Percentiles rank a stretch among this genome's conserved stretches.
Evolutionary conservation across 176 grass and related monocot species (phyloP).

Genomic region (Puccinellia tenuiflora): DNA sequence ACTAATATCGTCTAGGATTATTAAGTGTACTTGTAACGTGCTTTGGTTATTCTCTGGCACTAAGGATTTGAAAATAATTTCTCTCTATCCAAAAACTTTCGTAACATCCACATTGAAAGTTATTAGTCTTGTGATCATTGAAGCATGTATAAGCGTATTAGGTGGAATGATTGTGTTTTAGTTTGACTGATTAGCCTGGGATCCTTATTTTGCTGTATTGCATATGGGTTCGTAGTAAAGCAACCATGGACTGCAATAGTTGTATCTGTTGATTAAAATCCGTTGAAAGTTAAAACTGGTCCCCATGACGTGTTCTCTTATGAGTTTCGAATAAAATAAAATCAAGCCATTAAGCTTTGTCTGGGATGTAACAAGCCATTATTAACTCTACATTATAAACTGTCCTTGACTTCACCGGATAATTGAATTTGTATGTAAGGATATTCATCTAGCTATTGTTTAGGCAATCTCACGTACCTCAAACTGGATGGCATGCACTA

Average conservation of each 20-base stretch:
- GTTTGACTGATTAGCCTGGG: not conserved
- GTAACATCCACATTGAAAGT: not conserved
- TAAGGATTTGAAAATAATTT: not conserved
- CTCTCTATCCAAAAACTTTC: not conserved
- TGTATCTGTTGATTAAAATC: not conserved
- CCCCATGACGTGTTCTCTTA: not conserved
- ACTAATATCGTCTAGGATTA: not conserved
- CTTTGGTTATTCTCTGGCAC: not conserved
- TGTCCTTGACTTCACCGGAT: too few relatives aligned
- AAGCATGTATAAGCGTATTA: not conserved
- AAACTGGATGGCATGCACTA: too few relatives aligned
- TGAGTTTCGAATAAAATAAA: not conserved
- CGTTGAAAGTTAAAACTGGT: not conserved
- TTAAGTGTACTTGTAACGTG: not conserved
- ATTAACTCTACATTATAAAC: not conserved
- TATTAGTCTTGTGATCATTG: not conserved
- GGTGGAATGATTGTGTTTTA: not conserved
- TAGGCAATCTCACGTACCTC: too few relatives aligned
- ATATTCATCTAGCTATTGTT: too few relatives aligned
- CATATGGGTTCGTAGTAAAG: not conserved
- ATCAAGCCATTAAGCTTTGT: not conserved
- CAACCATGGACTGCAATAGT: not conserved
- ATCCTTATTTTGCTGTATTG: constrained; percentile 4
- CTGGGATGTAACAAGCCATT: not conserved
- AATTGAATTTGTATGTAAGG: too few relatives aligned